A percentile compares a stretch with the other conserved stretches of the same genome.
Evolutionary conservation across 2,329 filamentous ascomycete genomes (phyloP).

Genomic region (Pseudocercospora cruenta): DNA sequence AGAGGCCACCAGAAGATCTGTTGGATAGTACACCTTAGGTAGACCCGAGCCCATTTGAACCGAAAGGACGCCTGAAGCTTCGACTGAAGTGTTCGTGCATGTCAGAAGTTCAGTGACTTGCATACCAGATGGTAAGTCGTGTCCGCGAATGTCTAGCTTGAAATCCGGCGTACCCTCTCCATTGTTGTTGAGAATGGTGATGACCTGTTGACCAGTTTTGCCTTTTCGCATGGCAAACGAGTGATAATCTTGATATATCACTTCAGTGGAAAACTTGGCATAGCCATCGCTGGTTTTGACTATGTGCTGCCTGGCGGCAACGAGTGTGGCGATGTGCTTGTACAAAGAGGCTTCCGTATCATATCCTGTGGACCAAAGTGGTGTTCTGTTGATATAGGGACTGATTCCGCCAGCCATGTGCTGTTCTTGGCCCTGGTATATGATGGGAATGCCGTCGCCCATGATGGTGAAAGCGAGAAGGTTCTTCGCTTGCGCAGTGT

Average conservation of each 20-base stretch:
- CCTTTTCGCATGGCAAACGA: slow-evolving; percentile 53
- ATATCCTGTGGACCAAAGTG: slow-evolving; percentile 45
- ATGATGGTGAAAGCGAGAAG: slow-evolving; percentile 45
- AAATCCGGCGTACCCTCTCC: slow-evolving; percentile 40
- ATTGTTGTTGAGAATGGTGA: slow-evolving; percentile 51
- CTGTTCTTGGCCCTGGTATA: slow-evolving; percentile 50
- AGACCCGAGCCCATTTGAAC: slow-evolving; percentile 41
- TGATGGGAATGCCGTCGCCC: slow-evolving; percentile 48
- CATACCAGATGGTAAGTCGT: slow-evolving; percentile 35
- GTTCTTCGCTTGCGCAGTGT: slow-evolving; percentile 44
- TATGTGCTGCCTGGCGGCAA: slow-evolving; percentile 49
- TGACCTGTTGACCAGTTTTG: slow-evolving; percentile 43
- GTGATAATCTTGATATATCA: slow-evolving; percentile 49
- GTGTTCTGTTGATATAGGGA: slow-evolving; percentile 42
- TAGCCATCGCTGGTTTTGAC: slow-evolving; percentile 45
- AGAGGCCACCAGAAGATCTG: slow-evolving; percentile 29
- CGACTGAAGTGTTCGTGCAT: slow-evolving; percentile 37
- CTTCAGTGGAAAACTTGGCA: slow-evolving; percentile 45
- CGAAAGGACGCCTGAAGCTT: slow-evolving; percentile 32
- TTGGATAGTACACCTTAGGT: slow-evolving; percentile 42
- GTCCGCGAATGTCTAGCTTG: slow-evolving; percentile 41
- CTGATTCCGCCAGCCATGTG: slow-evolving; percentile 41
- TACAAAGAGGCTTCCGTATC: slow-evolving; percentile 46
- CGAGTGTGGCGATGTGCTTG: slow-evolving; percentile 45
- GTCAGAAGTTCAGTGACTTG: slow-evolving; percentile 40